Base-by-base conservation (phyloP, 2,329 filamentous ascomycete species). In the Penicillium sumatraense region DNA sequence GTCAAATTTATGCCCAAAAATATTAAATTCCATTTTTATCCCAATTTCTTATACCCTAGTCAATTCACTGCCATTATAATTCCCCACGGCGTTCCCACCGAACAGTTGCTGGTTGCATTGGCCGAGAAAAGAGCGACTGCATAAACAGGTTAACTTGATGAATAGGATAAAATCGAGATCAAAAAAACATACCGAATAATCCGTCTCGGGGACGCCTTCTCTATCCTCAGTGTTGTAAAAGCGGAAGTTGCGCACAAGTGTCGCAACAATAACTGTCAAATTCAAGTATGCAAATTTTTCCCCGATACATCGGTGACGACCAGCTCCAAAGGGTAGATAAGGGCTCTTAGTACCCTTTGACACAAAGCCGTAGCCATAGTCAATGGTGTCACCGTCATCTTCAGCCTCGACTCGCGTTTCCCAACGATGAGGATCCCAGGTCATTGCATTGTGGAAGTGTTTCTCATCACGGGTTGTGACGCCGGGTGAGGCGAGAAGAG, bases 401-500 rank as follows among this genome's bases (percentile, higher is more conserved):
- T 77, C 72, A 9, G 75, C 57, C 14, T 69, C 64, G 40, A 65
- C 49, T 49, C 63, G 49, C n/a, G 64, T 75, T 60, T 86, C 83
- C 87, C 77, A 89, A 36, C 79, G 80, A 68, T 85, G 83, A 3
- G 86, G 85, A 62, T 89, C 82, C 84, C 86, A 89, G 6, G 68
- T 64, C 40, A 78, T 68, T 1, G 86, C 77, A 61, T 87, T 79
- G 2, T 82, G 78, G 71, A 91, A 91, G 72, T 86, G 79, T 45
- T 83, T 79, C 2, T 84, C 78, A 57, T 81, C 82, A 31, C 83
- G 77, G 1, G 76, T 72, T 2, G 74, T 78, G 59, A 93, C 89
- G 57, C 90, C 91, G 1, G 92, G 91, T 0, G 93, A 90, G 27
- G 93, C 86, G 61, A 97, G 86, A 38, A 97, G 84, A 21, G 83